Conservation (phyloP, 306 rosid species). For the Citrullus colocynthis region DNA sequence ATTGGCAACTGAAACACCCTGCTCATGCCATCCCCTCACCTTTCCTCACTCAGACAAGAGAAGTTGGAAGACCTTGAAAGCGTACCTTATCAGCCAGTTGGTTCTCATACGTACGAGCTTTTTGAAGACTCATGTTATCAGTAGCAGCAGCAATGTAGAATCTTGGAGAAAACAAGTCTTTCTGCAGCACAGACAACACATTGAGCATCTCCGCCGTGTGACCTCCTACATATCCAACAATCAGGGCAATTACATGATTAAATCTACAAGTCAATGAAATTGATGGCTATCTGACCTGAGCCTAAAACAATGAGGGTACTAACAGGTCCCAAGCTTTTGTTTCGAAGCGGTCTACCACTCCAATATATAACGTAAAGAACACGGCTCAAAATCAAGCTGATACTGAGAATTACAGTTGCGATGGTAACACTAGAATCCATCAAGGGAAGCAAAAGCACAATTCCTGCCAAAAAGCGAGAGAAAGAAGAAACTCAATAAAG, state of each 20-base stretch:
- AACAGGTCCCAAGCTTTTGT: constrained; percentile 12
- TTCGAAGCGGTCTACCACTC: constrained; percentile 22
- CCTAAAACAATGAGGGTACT: constrained; percentile 28
- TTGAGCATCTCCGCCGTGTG: constrained; percentile 95
- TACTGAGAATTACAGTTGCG: neutral
- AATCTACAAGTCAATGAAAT: neutral
- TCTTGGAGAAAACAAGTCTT: constrained; percentile 53
- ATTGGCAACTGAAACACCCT: neutral
- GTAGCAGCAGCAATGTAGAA: constrained; percentile 77
- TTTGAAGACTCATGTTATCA: constrained; percentile 85
- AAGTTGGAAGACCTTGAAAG: neutral
- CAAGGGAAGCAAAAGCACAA: neutral
- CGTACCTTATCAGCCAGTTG: constrained; percentile 29
- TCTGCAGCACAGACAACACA: constrained; percentile 54
- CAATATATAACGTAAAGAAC: constrained; percentile 20
- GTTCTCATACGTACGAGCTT: constrained; percentile 56
- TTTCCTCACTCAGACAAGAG: neutral
- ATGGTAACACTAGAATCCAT: constrained; percentile 18
- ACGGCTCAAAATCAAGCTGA: constrained; percentile 18
- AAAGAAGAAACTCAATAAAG: neutral
- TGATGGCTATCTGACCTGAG: constrained; percentile 15
- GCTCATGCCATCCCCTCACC: neutral
- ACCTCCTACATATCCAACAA: constrained; percentile 31
- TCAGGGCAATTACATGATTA: neutral
- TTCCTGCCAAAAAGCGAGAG: neutral